Conservation (phyloP, 1,284 basidiomycete species). For the Heterobasidion annosum region DNA sequence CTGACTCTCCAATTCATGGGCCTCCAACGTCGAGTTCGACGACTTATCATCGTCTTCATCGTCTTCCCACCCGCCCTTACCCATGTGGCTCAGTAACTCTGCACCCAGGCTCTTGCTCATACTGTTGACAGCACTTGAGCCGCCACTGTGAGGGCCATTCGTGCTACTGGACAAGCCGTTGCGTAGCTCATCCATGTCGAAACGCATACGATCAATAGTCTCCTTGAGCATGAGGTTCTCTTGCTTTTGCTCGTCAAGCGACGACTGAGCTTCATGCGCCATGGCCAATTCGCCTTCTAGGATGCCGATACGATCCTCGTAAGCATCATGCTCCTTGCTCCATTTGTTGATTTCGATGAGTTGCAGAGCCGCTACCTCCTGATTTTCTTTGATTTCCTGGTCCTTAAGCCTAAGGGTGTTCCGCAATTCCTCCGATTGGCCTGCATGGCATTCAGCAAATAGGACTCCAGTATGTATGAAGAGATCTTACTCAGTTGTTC, state of each 20-base stretch:
- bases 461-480: background rate
- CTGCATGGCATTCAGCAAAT: conserved; percentile 22
- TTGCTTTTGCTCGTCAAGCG: conserved; percentile 83
- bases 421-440: conserved; percentile 71
- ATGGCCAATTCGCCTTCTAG: conserved; percentile 61
- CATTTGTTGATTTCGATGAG: conserved; percentile 55
- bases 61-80: conserved; percentile 34
- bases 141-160: conserved; percentile 27
- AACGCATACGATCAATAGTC: conserved; percentile 86
- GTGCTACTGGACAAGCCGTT: conserved; percentile 65
- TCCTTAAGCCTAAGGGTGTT: conserved; percentile 66
- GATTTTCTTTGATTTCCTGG: conserved; percentile 55
- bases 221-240: conserved; percentile 87
- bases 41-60: conserved; percentile 31
- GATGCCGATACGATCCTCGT: conserved; percentile 55
- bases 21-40: conserved; percentile 16
- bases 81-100: conserved; percentile 63
- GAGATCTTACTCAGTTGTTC: conserved; percentile 63
- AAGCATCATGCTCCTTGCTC: conserved; percentile 52
- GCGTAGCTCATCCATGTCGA: conserved; percentile 85
- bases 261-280: conserved; percentile 61
- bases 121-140: conserved; percentile 41
- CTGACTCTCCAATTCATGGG: conserved; percentile 30
- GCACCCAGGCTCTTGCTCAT: conserved; percentile 76
- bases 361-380: conserved; percentile 49